Base-by-base conservation (phyloP, 495 filamentous ascomycete genomes). In the Talaromyces borbonicus region DNA sequence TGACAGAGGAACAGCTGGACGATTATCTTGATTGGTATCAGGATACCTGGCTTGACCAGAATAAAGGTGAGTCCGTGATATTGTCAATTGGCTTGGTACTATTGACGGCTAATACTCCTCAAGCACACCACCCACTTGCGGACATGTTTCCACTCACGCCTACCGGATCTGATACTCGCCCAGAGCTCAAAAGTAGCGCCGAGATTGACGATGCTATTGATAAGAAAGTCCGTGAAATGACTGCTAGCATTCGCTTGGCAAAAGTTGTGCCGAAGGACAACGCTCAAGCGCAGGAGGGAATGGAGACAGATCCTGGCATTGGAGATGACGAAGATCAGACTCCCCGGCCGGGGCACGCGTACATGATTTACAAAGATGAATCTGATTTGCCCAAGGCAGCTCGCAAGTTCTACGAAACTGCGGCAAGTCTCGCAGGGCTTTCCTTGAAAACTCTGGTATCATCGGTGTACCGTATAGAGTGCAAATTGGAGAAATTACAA, bases 11-110 rank as follows among this genome's bases (percentile, higher is more conserved):
- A 8, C 77, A 93, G 48, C 58, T 96, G 43, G 83, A 92, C 50
- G 75, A 84, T 40, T 94, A 94, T 49, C 69, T 98, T 71, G 79
- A 90, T 59, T 96, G 86, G 85, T 94, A 86, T 55, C 82, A 90
- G 57, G 73, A 75, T 52, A 87, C 69, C 23, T 93, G 81, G 76
- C 56, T 84, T 37, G 71, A 77, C 41, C 53, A 22, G 24, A 59
- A 52, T 30, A 59, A 49, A 53, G 46, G 60, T 61, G 36, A 1
- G 32, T 32, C n/a, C 11, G 20, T 22, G 16, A 33, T 30, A 11
- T 35, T 2, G 36, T 7, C n/a, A n/a, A n/a, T n/a, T n/a, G n/a
- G n/a, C n/a, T n/a, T n/a, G n/a, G n/a, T n/a, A n/a, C n/a, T n/a
- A n/a, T n/a, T n/a, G n/a, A n/a, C n/a, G n/a, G n/a, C n/a, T n/a